Base-by-base conservation (phyloP, 2,329 filamentous ascomycete species). In the Stromatinia cepivora region DNA sequence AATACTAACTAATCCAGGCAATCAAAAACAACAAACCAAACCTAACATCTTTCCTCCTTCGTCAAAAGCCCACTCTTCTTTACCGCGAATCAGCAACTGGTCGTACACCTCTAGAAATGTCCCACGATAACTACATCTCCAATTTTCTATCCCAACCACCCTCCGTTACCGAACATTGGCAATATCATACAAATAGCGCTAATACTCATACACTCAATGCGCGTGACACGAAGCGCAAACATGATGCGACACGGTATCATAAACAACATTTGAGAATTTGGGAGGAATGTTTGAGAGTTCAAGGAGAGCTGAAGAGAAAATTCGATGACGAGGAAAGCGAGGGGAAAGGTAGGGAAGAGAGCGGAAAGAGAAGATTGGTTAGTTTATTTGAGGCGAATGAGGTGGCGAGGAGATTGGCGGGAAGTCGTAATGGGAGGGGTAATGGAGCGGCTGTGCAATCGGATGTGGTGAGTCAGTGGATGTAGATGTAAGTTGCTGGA, bases 51-150 rank as follows among this genome's bases (percentile, higher is more conserved):
- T 75, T 67, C 62, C 70, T 78, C 56, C 70, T 78, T 15, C 63
- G 66, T 5, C 71, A 73, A 15, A 75, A 76, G 4, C 71, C 76
- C 0, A 36, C 66, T 0, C 75, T 91, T 4, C 79, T 93, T 15
- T 84, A 86, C 73, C 86, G 88, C 31, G 92, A 95, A 77, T 94
- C 94, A 73, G 87, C 91, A 0, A 91, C 91, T 0, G 92, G 92
- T 1, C 84, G 86, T 22, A 95, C 92, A 0, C 90, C 92, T 0
- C 83, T 85, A 39, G 92, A 95, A 74, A 80, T 92, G 62, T 87
- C 89, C 0, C 81, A 86, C 64, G 88, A 91, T 66, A 78, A 79
- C 1, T 84, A 84, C 70, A 80, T 86, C 3, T 78, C 80, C 10
- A 74, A 73, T 4, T 69, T 70, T 58, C 72, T 76, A 22, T 67